Evolutionary conservation across 2,329 filamentous ascomycete genomes (phyloP).

Genomic region (Stemphylium vesicarium): DNA sequence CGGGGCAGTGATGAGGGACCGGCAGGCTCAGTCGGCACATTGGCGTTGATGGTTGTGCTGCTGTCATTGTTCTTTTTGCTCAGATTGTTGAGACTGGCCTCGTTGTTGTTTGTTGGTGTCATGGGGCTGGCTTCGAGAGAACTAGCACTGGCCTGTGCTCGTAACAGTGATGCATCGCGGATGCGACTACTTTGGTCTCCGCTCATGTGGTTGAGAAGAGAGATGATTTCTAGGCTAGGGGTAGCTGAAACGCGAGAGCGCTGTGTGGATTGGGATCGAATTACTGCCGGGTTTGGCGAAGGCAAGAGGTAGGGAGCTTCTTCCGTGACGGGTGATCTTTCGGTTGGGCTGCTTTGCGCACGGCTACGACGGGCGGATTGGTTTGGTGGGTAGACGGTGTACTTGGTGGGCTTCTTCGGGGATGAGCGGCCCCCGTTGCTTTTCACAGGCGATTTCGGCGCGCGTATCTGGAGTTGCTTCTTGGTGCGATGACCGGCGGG

Average conservation of each 20-base stretch:
- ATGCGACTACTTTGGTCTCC: constrained; percentile 15
- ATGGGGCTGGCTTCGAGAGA: not conserved
- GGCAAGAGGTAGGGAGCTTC: constrained; percentile 5
- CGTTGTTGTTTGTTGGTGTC: no score
- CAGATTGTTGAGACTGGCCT: not conserved
- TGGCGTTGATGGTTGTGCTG: no score
- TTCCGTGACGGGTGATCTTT: not conserved
- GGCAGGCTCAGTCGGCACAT: no score
- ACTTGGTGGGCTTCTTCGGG: constrained; percentile 1
- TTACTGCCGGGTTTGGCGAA: not conserved
- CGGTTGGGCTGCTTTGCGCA: not conserved
- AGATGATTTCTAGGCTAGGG: constrained; percentile 29
- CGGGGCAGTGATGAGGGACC: not conserved
- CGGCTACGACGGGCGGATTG: constrained; percentile 1
- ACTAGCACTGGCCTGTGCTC: not conserved
- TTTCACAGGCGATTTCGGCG: not conserved
- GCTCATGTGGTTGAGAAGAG: constrained; percentile 17
- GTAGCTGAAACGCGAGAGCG: not conserved
- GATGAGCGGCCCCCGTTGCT: not conserved
- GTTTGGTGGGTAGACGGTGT: constrained; percentile 7
- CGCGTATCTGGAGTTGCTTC: not conserved
- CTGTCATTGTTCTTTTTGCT: no score
- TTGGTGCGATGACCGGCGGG: constrained; percentile 4
- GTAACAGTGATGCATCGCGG: constrained; percentile 20
- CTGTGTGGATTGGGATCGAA: not conserved